A percentile compares a stretch with the other conserved stretches of the same genome.
Evolutionary conservation across 805 yeast genomes (phyloP).

Genomic region (Tetrapisispora nanseiensis): DNA sequence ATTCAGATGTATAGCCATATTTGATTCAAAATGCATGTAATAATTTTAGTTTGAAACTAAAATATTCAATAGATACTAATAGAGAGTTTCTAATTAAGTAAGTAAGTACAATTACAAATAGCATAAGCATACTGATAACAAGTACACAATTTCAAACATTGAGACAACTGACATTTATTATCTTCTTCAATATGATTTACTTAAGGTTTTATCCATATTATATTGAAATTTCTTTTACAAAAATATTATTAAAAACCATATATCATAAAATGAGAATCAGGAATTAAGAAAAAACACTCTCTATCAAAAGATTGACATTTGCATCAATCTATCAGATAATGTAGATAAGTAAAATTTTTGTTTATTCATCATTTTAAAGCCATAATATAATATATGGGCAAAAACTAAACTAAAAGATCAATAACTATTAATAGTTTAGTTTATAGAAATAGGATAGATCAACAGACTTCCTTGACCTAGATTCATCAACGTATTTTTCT

Average conservation of each 20-base stretch:
- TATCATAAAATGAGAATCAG: slow-evolving; percentile 4
- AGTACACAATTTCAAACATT: too few species aligned
- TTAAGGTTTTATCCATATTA: too few species aligned
- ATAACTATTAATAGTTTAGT: neutral
- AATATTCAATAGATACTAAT: neutral
- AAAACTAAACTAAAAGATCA: neutral
- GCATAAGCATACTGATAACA: too few species aligned
- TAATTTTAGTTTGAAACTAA: neutral
- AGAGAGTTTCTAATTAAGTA: too few species aligned
- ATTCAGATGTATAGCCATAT: slow-evolving; percentile 4
- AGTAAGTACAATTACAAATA: too few species aligned
- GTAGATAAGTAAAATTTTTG: slow-evolving; percentile 5
- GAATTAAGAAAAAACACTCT: neutral
- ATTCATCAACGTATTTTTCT: too few species aligned
- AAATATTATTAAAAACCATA: neutral
- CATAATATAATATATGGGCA: neutral
- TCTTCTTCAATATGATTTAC: too few species aligned
- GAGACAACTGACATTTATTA: too few species aligned
- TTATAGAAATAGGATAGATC: too few species aligned
- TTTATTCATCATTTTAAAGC: slow-evolving; percentile 2
- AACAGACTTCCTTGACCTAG: too few species aligned
- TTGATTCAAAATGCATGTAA: neutral
- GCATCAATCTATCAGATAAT: slow-evolving; percentile 6
- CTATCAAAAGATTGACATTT: slow-evolving; percentile 5
- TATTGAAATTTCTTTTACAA: too few species aligned